A percentile compares a stretch with the other conserved stretches of the same genome.
Conservation (phyloP, 192 early-diverging fungal species). For the Fimicolochytrium jonesii region DNA sequence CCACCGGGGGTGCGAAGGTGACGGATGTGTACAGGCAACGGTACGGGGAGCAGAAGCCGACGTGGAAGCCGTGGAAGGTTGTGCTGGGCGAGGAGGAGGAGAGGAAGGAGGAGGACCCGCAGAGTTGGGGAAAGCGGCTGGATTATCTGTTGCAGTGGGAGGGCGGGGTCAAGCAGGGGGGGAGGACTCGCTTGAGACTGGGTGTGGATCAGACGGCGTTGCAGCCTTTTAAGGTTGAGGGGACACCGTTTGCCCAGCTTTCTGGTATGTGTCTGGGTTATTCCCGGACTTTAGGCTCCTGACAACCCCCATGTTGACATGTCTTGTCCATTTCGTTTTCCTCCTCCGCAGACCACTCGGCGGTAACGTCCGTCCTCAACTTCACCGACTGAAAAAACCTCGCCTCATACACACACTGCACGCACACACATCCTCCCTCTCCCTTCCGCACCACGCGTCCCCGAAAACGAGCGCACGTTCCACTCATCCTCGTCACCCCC, state of each 20-base stretch:
- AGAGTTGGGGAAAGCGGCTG: constrained; percentile 18
- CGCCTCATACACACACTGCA: no score
- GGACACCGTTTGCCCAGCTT: not conserved
- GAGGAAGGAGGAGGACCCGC: not conserved
- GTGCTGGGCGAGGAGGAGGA: not conserved
- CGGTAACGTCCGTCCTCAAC: no score
- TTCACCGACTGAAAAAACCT: no score
- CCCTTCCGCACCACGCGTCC: no score
- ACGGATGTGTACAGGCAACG: not conserved
- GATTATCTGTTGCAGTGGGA: constrained; percentile 26
- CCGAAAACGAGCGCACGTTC: no score
- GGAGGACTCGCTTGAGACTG: not conserved
- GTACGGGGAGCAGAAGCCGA: not conserved
- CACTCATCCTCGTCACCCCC: no score
- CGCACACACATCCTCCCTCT: no score
- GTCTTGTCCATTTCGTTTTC: no score
- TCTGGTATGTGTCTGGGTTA: constrained; percentile 21
- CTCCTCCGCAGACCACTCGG: no score
- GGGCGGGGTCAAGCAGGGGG: not conserved
- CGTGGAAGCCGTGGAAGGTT: constrained; percentile 15
- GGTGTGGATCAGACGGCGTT: constrained; percentile 8
- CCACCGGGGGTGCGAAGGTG: not conserved
- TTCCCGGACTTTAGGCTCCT: no score
- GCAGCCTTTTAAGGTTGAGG: constrained; percentile 9
- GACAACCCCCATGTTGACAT: no score